phyloP scores from a whole-genome alignment of 768 basidiomycete species.

The Sutorius australiensis region DNA sequence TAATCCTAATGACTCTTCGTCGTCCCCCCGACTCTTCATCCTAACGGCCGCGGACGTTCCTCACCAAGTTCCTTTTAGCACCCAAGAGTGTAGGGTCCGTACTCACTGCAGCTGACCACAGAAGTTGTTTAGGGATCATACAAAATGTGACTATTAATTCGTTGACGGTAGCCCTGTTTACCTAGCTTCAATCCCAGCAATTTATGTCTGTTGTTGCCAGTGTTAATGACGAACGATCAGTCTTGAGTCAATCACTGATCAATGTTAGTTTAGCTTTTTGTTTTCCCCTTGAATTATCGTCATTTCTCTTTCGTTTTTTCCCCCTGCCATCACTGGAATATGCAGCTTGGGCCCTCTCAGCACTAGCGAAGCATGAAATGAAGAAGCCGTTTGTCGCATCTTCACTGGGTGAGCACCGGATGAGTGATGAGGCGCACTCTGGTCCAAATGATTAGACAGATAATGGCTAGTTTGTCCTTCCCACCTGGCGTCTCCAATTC shows the following conservation, averaged over 20 bases:
- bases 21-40: constrained; percentile 15
- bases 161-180: constrained; percentile 26
- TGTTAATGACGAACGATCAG: not conserved
- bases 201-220: constrained; percentile 5
- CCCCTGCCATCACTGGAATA: not conserved
- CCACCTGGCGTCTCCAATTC: constrained; percentile 58
- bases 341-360: not conserved
- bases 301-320: constrained; percentile 29
- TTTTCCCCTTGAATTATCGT: constrained; percentile 18
- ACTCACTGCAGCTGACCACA: constrained; percentile 35
- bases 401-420: constrained; percentile 75
- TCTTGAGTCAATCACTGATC: not conserved
- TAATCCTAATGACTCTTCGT: constrained; percentile 25
- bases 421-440: constrained; percentile 57
- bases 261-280: constrained; percentile 13
- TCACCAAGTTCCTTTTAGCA: constrained; percentile 21
- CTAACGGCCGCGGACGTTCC: constrained; percentile 12
- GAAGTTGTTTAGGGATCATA: constrained; percentile 31
- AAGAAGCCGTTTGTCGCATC: constrained; percentile 97
- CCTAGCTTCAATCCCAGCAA: constrained; percentile 16
- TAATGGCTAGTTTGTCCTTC: not conserved
- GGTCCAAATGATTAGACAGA: not conserved
- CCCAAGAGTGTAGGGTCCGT: constrained; percentile 27
- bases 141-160: constrained; percentile 27
- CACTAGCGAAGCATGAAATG: constrained; percentile 79